Evolutionary conservation across 2,329 filamentous ascomycete species (phyloP).

Genomic region (Aspergillus felis): DNA sequence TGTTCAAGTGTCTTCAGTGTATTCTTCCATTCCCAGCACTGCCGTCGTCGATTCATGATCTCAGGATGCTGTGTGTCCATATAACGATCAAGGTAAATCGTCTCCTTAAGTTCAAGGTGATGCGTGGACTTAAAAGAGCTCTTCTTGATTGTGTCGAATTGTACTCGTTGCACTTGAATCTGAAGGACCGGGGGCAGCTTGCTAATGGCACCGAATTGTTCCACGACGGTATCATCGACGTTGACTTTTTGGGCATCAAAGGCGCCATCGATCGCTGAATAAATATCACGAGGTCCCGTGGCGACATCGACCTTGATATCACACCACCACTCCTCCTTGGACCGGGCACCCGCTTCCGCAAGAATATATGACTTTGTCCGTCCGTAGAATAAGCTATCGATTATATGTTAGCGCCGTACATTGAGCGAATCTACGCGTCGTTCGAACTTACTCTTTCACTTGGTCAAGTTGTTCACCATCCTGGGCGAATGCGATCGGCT

Average conservation of each 20-base stretch:
- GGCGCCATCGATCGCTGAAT: slow-evolving; percentile 77
- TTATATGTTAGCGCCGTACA: neutral
- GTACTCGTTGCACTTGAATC: slow-evolving; percentile 80
- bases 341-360: slow-evolving; percentile 43
- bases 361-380: slow-evolving; percentile 45
- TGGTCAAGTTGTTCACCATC: slow-evolving; percentile 76
- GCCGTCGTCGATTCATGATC: slow-evolving; percentile 61
- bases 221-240: slow-evolving; percentile 56
- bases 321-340: slow-evolving; percentile 56
- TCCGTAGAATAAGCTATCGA: slow-evolving; percentile 48
- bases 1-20: slow-evolving; percentile 56
- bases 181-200: slow-evolving; percentile 81
- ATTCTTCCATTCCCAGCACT: slow-evolving; percentile 71
- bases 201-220: slow-evolving; percentile 68
- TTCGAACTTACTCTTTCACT: slow-evolving; percentile 58
- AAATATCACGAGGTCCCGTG: slow-evolving; percentile 62
- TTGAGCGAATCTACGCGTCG: neutral
- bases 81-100: slow-evolving; percentile 83
- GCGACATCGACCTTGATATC: slow-evolving; percentile 62
- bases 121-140: slow-evolving; percentile 69
- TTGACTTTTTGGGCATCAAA: slow-evolving; percentile 77
- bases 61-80: slow-evolving; percentile 61
- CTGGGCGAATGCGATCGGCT: slow-evolving; percentile 60
- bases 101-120: slow-evolving; percentile 73
- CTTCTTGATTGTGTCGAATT: slow-evolving; percentile 61